Conservation (phyloP, 176 grass and related monocot species). For the Phragmites australis region DNA sequence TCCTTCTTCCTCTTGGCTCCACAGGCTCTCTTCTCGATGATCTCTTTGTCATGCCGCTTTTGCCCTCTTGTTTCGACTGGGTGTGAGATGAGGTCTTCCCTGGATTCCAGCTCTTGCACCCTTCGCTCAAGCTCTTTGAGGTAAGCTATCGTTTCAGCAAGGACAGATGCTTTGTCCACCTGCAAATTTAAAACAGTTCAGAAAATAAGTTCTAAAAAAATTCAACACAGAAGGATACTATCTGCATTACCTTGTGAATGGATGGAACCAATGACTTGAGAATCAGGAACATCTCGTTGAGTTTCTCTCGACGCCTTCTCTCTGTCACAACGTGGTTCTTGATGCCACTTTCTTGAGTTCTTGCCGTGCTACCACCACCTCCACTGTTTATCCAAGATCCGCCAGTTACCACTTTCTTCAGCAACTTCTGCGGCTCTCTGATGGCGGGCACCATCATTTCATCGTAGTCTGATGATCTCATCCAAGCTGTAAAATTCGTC, state of each 20-base stretch:
- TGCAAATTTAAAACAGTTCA: conserved; percentile 26
- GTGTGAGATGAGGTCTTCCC: conserved; percentile 3
- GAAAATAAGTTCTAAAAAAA: neutral
- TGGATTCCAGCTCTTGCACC: conserved; percentile 61
- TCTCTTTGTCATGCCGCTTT: conserved; percentile 35
- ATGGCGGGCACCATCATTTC: neutral
- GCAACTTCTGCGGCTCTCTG: conserved; percentile 57
- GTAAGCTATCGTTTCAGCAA: conserved; percentile 71
- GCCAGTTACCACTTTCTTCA: conserved; percentile 64
- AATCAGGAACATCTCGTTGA: conserved; percentile 79
- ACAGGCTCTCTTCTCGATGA: conserved; percentile 13
- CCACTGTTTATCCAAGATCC: conserved; percentile 39
- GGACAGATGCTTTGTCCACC: conserved; percentile 81
- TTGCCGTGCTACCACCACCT: neutral
- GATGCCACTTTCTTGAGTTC: conserved; percentile 27
- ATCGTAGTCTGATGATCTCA: neutral
- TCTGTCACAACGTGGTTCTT: conserved; percentile 68
- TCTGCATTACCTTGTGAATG: conserved; percentile 60
- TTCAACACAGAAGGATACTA: neutral
- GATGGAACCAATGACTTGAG: conserved; percentile 72
- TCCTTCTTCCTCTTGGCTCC: conserved; percentile 29
- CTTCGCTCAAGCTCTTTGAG: conserved; percentile 61
- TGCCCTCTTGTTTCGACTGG: conserved; percentile 1
- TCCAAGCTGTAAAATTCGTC: conserved; percentile 63
- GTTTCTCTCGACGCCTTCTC: conserved; percentile 72